These are phyloP conservation scores for Fraxinus americana DNA, from an alignment of 257 asterid genomes.

Conservation along the genomic window DNA sequence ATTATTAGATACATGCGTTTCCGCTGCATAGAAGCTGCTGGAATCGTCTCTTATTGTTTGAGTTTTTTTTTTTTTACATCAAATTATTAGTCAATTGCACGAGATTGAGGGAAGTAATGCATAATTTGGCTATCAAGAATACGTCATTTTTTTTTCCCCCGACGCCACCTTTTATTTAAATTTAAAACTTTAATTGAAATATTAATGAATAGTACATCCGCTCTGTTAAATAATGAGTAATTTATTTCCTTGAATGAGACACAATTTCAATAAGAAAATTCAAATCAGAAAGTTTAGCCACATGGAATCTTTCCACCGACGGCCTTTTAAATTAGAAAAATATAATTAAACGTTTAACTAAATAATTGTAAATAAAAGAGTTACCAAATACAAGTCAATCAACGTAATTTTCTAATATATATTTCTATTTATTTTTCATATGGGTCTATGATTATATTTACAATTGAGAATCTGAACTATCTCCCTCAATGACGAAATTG, in stretches of 20 bases:
- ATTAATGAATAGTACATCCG: no score
- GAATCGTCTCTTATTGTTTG: not conserved
- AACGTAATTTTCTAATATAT: not conserved
- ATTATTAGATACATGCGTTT: not conserved
- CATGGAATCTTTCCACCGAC: constrained; percentile 4
- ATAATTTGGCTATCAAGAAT: not conserved
- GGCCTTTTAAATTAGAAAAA: not conserved
- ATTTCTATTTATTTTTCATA: not conserved
- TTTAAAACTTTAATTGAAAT: not conserved
- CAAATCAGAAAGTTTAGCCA: not conserved
- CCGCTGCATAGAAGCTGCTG: not conserved
- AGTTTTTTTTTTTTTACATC: not conserved
- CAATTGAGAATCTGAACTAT: constrained; percentile 32
- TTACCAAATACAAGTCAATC: constrained; percentile 29
- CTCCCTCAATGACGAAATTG: constrained; percentile 2
- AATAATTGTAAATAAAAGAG: not conserved
- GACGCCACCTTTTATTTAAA: not conserved
- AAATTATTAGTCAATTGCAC: not conserved
- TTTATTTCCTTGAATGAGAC: constrained; percentile 24
- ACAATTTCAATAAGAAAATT: constrained; percentile 1
- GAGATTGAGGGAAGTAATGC: not conserved
- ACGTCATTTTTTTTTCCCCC: not conserved
- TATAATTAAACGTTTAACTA: constrained; percentile 25
- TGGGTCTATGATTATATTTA: constrained; percentile 31
- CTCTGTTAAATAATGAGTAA: not conserved